Base-by-base conservation (phyloP, 2,329 filamentous ascomycete species). In the Ophiosphaerella herpotricha region DNA sequence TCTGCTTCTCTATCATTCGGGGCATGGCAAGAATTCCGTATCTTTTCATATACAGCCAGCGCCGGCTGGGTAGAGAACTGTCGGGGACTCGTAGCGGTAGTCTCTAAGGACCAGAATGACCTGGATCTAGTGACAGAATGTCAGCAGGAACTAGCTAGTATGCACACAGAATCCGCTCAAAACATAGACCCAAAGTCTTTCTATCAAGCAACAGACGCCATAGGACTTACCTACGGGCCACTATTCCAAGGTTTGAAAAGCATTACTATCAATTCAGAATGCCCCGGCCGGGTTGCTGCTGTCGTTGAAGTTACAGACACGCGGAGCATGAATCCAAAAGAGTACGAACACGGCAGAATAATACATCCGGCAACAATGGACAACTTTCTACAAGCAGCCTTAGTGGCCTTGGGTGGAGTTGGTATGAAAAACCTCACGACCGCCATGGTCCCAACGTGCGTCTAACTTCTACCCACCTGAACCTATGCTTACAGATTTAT, bases 331-430 rank as follows among this genome's bases (percentile, higher is more conserved):
- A 60, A 56, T 31, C 57, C 58, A 14, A 48, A 47, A 21, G 24
- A 46, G 5, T 58, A 50, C 24, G 58, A 61, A 34, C 52, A 58
- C 29, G 45, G 52, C 5, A 43, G 54, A 18, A 7, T 62, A 9
- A 39, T 64, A 9, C 61, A 64, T 34, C 61, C 61, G 7, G 47
- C 57, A n/a, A 52, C 51, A n/a, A 41, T 62, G 8, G 59, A 62
- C 36, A 46, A 41, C 14, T 49, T 58, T 26, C 23, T 63, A 5
- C 60, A 61, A 18, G 37, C 55, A 12, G 47, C 42, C 1, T 35
- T 58, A 16, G 49, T 48, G 8, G 52, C 52, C 1, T 35, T 52
- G 4, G 47, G 51, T 13, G 48, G 52, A 13, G n/a, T 11, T 14
- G 47, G 45, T 9, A 26, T 53, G 12, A 14, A 21, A n/a, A 38